phyloP scores from a whole-genome alignment of 2,329 filamentous ascomycete genomes.

The Aspergillus versicolor region DNA sequence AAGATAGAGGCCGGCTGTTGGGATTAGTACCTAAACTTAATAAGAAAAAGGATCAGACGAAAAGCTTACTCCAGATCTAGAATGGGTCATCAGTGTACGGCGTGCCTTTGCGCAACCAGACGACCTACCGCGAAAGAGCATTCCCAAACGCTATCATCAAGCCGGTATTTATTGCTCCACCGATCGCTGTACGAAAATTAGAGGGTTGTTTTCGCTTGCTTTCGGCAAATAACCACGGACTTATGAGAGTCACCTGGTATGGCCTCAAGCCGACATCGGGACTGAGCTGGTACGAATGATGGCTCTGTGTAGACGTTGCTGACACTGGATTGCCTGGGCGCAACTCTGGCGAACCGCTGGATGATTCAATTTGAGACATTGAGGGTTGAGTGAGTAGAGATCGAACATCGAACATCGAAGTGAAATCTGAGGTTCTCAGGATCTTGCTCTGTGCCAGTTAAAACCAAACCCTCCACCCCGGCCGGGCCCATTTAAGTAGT shows the following conservation, averaged over 20 bases:
- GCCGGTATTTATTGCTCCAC: constrained; percentile 32
- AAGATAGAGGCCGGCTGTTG: constrained; percentile 35
- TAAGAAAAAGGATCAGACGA: background rate
- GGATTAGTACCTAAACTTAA: background rate
- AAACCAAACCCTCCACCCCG: no score
- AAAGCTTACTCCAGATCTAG: constrained; percentile 29
- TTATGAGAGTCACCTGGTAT: constrained; percentile 22
- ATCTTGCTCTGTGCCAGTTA: no score
- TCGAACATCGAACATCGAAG: no score
- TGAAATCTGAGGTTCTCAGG: background rate
- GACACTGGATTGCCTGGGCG: background rate
- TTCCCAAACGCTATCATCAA: constrained; percentile 31
- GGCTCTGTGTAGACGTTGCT: background rate
- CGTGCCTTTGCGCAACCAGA: background rate
- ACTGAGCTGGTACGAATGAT: constrained; percentile 1
- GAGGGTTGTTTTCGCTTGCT: background rate
- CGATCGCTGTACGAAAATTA: constrained; percentile 24
- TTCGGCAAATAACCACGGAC: constrained; percentile 16
- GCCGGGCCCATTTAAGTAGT: background rate
- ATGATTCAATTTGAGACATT: background rate
- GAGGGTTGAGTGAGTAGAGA: background rate
- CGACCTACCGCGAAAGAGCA: constrained; percentile 28
- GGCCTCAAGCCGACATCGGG: constrained; percentile 11
- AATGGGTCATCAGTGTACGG: background rate
- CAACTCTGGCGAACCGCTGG: background rate